phyloP scores from a whole-genome alignment of 148 eudicot species.

The Polygonum maritimum region DNA sequence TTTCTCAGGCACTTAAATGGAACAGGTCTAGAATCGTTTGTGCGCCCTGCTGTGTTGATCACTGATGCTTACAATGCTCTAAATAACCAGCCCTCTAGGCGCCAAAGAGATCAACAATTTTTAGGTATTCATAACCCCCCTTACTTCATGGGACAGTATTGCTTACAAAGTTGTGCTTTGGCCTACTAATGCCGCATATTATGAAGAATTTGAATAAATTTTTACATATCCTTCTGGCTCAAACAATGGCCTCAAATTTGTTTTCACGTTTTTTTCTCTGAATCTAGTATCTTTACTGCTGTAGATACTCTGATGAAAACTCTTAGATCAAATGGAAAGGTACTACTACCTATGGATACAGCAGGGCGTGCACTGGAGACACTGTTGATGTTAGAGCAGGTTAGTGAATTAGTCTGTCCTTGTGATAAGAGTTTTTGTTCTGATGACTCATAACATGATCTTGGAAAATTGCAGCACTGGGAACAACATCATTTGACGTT shows the following conservation, averaged over 20 bases:
- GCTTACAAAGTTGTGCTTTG: background rate
- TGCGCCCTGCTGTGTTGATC: constrained; percentile 91
- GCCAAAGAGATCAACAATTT: constrained; percentile 91
- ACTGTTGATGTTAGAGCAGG: constrained; percentile 79
- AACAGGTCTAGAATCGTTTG: constrained; percentile 86
- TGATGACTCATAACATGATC: constrained; percentile 9
- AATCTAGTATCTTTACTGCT: background rate
- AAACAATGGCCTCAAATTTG: background rate
- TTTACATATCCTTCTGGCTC: background rate
- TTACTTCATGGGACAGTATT: background rate
- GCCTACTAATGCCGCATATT: background rate
- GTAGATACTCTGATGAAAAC: constrained; percentile 64
- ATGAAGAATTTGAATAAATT: background rate
- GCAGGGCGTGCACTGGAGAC: constrained; percentile 93
- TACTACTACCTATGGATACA: constrained; percentile 87
- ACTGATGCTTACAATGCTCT: constrained; percentile 97
- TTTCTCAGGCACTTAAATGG: constrained; percentile 83
- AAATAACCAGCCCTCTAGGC: constrained; percentile 81
- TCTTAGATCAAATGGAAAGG: constrained; percentile 72
- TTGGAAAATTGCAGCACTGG: constrained; percentile 76
- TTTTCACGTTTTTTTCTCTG: background rate
- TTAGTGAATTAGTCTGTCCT: constrained; percentile 14
- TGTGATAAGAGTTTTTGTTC: constrained; percentile 2
- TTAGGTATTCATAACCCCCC: constrained; percentile 34
- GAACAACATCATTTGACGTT: constrained; percentile 72